Conservation (phyloP, 148 eudicot species). For the Dysphania ambrosioides region DNA sequence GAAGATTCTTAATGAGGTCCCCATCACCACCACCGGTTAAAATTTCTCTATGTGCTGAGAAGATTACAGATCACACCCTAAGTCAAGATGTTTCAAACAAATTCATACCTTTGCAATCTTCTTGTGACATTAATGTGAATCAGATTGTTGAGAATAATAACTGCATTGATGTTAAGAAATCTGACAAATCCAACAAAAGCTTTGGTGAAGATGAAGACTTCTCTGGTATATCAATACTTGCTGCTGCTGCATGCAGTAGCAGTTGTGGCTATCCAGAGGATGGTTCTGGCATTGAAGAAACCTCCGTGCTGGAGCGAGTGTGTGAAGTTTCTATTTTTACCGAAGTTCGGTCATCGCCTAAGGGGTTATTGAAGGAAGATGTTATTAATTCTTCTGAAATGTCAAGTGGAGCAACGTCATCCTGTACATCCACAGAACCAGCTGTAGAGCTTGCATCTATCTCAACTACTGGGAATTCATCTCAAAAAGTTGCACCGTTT, state of each 20-base stretch:
- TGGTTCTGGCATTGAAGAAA: conserved; percentile 29
- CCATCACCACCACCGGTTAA: conserved; percentile 32
- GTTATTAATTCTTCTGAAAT: conserved; percentile 24
- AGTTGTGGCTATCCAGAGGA: conserved; percentile 33
- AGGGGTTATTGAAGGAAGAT: conserved; percentile 30
- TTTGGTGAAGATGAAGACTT: conserved; percentile 41
- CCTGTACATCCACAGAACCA: conserved; percentile 31
- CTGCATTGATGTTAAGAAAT: conserved; percentile 2
- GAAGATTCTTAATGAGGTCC: conserved; percentile 36
- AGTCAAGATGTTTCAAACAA: conserved; percentile 15
- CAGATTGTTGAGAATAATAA: conserved; percentile 4
- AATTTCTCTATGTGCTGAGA: conserved; percentile 16
- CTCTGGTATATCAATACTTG: conserved; percentile 80
- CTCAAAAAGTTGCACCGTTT: conserved; percentile 11
- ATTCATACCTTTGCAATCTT: conserved; percentile 10
- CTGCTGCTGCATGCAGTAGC: conserved; percentile 75
- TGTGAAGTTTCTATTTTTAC: conserved; percentile 15
- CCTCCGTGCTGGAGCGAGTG: conserved; percentile 16
- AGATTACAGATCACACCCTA: conserved; percentile 1
- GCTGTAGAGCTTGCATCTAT: conserved; percentile 27
- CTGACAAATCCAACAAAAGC: conserved; percentile 5
- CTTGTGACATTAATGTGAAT: conserved; percentile 14
- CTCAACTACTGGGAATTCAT: conserved; percentile 25
- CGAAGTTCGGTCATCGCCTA: conserved; percentile 17
- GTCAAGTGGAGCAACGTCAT: conserved; percentile 32